Percentiles rank a stretch among this genome's conserved stretches.
phyloP scores from a whole-genome alignment of 208 protist species.

The Acanthamoeba royreba region DNA sequence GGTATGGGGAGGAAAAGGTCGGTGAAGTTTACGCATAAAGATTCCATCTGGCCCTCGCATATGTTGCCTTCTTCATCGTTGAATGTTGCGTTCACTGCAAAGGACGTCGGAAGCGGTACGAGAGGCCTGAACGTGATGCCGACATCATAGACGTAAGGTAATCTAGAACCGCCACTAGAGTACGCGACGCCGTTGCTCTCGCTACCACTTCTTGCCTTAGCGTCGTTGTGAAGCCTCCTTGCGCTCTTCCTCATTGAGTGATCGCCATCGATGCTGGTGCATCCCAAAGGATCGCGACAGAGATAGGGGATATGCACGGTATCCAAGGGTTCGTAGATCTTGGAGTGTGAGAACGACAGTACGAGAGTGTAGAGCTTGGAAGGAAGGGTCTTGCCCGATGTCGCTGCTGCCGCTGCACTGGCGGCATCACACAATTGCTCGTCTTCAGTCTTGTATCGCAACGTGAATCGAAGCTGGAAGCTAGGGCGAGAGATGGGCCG shows the following conservation, averaged over 20 bases:
- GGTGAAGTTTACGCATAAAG: not conserved
- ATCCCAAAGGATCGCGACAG: too few relatives aligned
- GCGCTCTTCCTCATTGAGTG: not conserved
- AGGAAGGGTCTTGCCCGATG: not conserved
- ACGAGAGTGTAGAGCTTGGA: not conserved
- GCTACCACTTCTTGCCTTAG: not conserved
- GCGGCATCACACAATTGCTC: not conserved
- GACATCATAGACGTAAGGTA: not conserved
- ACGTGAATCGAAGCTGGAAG: not conserved
- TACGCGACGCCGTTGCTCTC: not conserved
- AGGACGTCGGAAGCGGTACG: not conserved
- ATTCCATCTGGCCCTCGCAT: conserved; percentile 4
- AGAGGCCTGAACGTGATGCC: not conserved
- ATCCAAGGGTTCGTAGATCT: not conserved
- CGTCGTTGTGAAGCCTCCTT: not conserved
- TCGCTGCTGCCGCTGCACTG: not conserved
- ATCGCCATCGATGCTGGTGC: too few relatives aligned
- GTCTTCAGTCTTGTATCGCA: not conserved
- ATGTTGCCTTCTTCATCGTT: conserved; percentile 33
- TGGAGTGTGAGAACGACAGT: not conserved
- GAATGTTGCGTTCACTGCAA: not conserved
- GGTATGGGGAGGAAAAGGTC: conserved; percentile 35
- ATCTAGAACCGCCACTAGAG: too few relatives aligned
- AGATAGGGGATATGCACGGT: conserved; percentile 19
- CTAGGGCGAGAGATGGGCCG: not conserved